phyloP scores from a whole-genome alignment of 495 filamentous ascomycete genomes.

The Penicillium arizonense region DNA sequence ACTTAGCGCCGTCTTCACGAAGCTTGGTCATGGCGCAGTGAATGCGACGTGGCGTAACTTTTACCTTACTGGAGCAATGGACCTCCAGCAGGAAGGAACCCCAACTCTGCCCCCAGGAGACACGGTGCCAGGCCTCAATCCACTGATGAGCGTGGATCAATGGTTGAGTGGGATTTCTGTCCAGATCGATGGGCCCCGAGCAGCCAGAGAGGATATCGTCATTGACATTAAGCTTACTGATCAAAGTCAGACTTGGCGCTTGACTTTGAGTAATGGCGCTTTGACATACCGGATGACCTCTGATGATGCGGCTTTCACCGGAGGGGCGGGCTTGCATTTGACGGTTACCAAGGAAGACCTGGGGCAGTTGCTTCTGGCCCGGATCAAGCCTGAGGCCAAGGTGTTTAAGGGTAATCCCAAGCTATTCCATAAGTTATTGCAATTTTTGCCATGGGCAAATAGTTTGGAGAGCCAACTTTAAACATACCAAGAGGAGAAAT shows the following conservation, averaged over 20 bases:
- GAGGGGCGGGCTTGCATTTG: neutral
- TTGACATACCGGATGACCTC: slow-evolving; percentile 4
- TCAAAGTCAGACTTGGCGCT: slow-evolving; percentile 6
- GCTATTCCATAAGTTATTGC: neutral
- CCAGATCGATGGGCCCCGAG: slow-evolving; percentile 12
- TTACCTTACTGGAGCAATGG: slow-evolving; percentile 19
- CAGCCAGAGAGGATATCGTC: slow-evolving; percentile 3
- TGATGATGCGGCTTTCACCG: neutral
- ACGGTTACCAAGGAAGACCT: neutral
- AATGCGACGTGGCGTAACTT: slow-evolving; percentile 25
- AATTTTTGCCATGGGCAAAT: neutral
- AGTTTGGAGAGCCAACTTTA: neutral
- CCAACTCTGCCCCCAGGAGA: neutral
- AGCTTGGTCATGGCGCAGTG: slow-evolving; percentile 23
- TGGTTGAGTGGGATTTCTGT: slow-evolving; percentile 10
- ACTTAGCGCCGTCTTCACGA: slow-evolving; percentile 15
- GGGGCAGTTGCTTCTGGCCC: neutral
- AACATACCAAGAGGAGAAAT: no score
- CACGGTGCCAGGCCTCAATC: neutral
- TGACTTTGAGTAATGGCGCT: slow-evolving; percentile 18
- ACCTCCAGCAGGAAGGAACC: neutral
- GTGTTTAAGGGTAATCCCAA: neutral
- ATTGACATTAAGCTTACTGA: slow-evolving; percentile 14
- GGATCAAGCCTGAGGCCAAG: neutral
- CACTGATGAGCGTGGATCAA: slow-evolving; percentile 9